Conservation (phyloP, 257 asterid genomes). For the Gentiana macrophylla region DNA sequence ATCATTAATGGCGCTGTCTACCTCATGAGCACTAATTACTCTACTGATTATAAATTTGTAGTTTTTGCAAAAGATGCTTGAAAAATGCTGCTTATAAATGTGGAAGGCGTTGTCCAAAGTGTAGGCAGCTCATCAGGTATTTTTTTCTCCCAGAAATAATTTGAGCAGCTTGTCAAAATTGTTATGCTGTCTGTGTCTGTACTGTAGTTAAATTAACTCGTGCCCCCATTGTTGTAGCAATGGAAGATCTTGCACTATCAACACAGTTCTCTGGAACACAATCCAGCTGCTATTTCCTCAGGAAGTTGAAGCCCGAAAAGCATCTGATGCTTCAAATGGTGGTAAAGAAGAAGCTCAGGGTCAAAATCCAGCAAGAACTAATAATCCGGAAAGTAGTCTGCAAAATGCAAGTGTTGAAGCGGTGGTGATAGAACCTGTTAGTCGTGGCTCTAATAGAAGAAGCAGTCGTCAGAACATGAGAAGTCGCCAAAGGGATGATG, state of each 20-base stretch:
- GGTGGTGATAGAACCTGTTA: conserved; percentile 31
- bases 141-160: not conserved
- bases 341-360: conserved; percentile 9
- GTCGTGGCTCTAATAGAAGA: conserved; percentile 22
- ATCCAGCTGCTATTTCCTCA: conserved; percentile 81
- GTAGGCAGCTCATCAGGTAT: conserved; percentile 91
- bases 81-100: conserved; percentile 88
- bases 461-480: conserved; percentile 13
- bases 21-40: not conserved
- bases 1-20: not conserved
- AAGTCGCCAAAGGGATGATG: conserved; percentile 19
- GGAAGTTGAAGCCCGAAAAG: conserved; percentile 73
- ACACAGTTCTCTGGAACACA: conserved; percentile 96
- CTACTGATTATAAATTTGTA: conserved; percentile 11
- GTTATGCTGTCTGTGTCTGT: no score
- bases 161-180: not conserved
- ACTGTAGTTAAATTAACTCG: not conserved
- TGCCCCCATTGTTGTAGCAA: conserved; percentile 36
- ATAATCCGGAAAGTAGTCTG: conserved; percentile 3
- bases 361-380: conserved; percentile 20
- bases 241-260: conserved; percentile 74
- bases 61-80: conserved; percentile 83
- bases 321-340: conserved; percentile 14
- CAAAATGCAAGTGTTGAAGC: conserved; percentile 27
- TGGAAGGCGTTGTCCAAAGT: conserved; percentile 93